Base-by-base conservation (phyloP, 2,329 filamentous ascomycete species). In the Pyrenophora seminiperda region DNA sequence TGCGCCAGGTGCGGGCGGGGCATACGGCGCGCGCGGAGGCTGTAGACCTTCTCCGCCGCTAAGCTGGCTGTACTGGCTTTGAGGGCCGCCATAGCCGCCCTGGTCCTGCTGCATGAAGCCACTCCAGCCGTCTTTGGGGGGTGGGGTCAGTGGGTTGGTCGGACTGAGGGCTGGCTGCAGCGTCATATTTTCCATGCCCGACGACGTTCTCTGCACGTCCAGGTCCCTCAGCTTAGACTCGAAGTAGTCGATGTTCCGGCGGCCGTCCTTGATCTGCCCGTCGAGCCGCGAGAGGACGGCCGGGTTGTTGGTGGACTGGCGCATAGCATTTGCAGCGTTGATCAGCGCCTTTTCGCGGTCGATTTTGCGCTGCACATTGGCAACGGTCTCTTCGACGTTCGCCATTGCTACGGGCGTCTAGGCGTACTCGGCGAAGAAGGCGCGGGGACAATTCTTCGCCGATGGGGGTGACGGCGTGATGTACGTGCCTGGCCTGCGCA, bases 321-420 rank as follows among this genome's bases (percentile, higher is more conserved):
- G 89, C 92, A 99, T 96, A 66, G 89, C 85, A 77, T 90, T 94
- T 63, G 93, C 93, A 67, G 91, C 93, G 75, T 89, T 89, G 81
- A 99, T 94, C 70, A 97, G 86, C 67, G 88, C 89, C 81, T 92
- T 93, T 78, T 99, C 94, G 74, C 93, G 87, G 81, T 97, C 91
- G 76, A 99, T 97, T 88, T 99, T 97, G 80, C 87, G 89, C 78
- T 89, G 86, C 78, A 99, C 91, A 75, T 91, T 89, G 76, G 85
- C 85, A 76, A 86, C 81, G 59, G 84, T 80, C 63, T 84, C 81
- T 70, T 86, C 82, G 72, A 83, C 78, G 71, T 78, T 79, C 78
- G 63, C 57, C 81, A 85, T 85, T 71, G 73, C 70, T 61, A 56
- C 33, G 42, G 56, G 19, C 10, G 48, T 46, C 40, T 52, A 47